Base-by-base conservation (phyloP, 73 alveolate genomes). In the Halteria grandinella region DNA sequence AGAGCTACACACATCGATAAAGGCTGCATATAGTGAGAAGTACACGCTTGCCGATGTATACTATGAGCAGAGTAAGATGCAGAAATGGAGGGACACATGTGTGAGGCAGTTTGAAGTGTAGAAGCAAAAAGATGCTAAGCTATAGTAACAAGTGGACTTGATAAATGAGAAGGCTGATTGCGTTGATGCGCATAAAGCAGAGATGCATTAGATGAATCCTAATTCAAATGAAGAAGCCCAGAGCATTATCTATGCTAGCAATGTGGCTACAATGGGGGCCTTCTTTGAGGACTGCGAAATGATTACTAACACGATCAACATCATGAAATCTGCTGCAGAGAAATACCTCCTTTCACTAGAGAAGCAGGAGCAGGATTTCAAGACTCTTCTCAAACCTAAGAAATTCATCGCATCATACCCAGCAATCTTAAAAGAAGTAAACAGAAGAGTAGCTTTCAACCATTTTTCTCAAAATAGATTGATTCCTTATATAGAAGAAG, bases 21-120 rank as follows among this genome's bases (percentile, higher is more conserved):
- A n/a, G n/a, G n/a, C n/a, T n/a, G n/a, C n/a, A n/a, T n/a, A n/a
- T n/a, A n/a, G n/a, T n/a, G n/a, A n/a, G n/a, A 66, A 66, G 31
- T 27, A 66, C 39, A 66, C 39, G 28, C 29, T 66, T 15, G 47
- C 47, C 10, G 80, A 66, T 44, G 52, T 66, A 11, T 66, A 66
- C 52, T 47, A 66, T 66, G 80, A 66, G 3, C 69, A 54, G 7
- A 11, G 36, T 14, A 66, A 47, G 32, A 8, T 66, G 52, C 43
- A 25, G 7, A 66, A 66, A 25, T 66, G 63, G 63, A 66, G 69
- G 31, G 80, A 66, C 27, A 44, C 47, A 23, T 66, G 80, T 32
- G n/a, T 66, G 7, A 66, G 47, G 29, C 10, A 17, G 11, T 32
- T 2, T 1, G 23, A 32, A 7, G 36, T 40, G 6, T 1, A 36